Percentiles rank a stretch among this genome's conserved stretches.
Evolutionary conservation across 306 rosid genomes (phyloP).

Genomic region (Castanea sativa): DNA sequence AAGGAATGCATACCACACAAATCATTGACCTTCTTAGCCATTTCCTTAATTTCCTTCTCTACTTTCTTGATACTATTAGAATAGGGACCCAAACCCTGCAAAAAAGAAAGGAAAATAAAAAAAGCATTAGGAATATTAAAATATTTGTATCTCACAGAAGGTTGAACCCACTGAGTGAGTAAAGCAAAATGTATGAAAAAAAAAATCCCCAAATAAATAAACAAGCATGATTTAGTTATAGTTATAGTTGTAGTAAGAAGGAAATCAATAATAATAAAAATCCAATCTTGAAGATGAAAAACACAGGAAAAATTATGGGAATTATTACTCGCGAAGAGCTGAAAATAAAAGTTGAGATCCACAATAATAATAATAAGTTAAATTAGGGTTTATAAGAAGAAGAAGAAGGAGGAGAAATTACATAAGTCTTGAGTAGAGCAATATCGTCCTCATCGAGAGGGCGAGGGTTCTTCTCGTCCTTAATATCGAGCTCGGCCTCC

Average conservation of each 20-base stretch:
- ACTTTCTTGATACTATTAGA: slow-evolving; percentile 74
- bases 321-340: no score
- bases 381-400: slow-evolving; percentile 34
- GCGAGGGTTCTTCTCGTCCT: slow-evolving; percentile 97
- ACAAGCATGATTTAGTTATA: no score
- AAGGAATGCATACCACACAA: slow-evolving; percentile 59
- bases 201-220: no score
- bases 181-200: no score
- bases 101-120: neutral
- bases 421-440: slow-evolving; percentile 93
- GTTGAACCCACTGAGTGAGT: neutral
- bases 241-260: no score
- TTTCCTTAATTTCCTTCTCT: slow-evolving; percentile 92
- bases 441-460: slow-evolving; percentile 98
- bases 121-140: slow-evolving; percentile 8
- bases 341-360: no score
- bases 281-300: no score
- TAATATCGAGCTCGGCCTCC: slow-evolving; percentile 80
- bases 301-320: no score
- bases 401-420: slow-evolving; percentile 15
- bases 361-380: neutral
- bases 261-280: no score
- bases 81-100: slow-evolving; percentile 96
- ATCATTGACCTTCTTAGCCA: slow-evolving; percentile 97
- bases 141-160: neutral